Evolutionary conservation across 2,329 filamentous ascomycete genomes (phyloP).

Genomic region (Aureobasidium sp.): DNA sequence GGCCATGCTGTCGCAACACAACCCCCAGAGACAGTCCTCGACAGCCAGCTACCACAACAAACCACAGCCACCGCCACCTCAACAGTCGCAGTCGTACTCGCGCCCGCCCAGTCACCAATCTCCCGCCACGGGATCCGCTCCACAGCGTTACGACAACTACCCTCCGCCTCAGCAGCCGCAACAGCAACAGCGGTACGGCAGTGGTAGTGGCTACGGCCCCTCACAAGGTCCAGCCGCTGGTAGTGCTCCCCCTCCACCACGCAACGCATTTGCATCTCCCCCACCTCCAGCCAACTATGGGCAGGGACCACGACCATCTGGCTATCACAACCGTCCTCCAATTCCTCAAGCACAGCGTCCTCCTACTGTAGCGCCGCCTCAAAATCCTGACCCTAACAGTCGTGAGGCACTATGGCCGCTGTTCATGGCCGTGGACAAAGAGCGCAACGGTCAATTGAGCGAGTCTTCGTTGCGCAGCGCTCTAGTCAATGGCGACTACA

Average conservation of each 20-base stretch:
- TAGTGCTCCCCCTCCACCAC: conserved; percentile 17
- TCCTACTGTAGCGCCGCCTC: conserved; percentile 43
- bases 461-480: conserved; percentile 82
- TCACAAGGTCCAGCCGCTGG: conserved; percentile 20
- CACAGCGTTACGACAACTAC: conserved; percentile 7
- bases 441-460: conserved; percentile 72
- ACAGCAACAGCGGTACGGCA: conserved; percentile 27
- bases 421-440: conserved; percentile 85
- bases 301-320: conserved; percentile 50
- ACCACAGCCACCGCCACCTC: conserved; percentile 33
- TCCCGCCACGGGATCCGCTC: conserved; percentile 1
- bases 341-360: conserved; percentile 40
- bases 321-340: conserved; percentile 57
- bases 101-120: conserved; percentile 15
- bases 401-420: conserved; percentile 69
- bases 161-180: conserved; percentile 23
- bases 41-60: conserved; percentile 38
- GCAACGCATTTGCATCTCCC: conserved; percentile 35
- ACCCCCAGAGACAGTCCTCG: conserved; percentile 24
- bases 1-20: conserved; percentile 30
- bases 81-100: conserved; percentile 19
- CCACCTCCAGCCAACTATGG: conserved; percentile 46
- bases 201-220: conserved; percentile 31
- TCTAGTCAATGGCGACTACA: conserved; percentile 94
- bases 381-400: conserved; percentile 53